Evolutionary conservation across 2,329 filamentous ascomycete species (phyloP).

Genomic region (Claviceps sp.): DNA sequence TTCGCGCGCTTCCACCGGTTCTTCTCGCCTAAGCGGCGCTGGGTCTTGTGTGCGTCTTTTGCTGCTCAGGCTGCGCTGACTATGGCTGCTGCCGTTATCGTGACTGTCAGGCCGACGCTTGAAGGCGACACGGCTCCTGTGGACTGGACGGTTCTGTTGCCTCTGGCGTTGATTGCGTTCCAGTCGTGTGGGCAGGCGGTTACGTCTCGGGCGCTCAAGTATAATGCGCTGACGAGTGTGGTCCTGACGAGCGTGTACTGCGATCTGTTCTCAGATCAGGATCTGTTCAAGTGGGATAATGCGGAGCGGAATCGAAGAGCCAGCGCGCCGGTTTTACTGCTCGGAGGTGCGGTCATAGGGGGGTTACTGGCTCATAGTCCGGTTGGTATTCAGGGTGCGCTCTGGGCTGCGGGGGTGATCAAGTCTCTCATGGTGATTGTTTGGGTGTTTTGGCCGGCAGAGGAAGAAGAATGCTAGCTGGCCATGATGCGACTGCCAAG

Average conservation of each 20-base stretch:
- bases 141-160: slow-evolving; percentile 48
- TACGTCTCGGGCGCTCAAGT: slow-evolving; percentile 55
- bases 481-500: not conserved
- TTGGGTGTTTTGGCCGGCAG: slow-evolving; percentile 49
- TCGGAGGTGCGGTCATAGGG: slow-evolving; percentile 36
- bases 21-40: slow-evolving; percentile 47
- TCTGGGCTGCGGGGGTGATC: slow-evolving; percentile 46
- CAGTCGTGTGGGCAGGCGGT: slow-evolving; percentile 69
- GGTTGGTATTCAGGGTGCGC: slow-evolving; percentile 35
- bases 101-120: slow-evolving; percentile 30
- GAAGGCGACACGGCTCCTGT: slow-evolving; percentile 26
- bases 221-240: slow-evolving; percentile 60
- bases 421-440: slow-evolving; percentile 42
- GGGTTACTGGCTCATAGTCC: slow-evolving; percentile 34
- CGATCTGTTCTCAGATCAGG: slow-evolving; percentile 57
- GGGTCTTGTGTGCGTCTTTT: slow-evolving; percentile 51
- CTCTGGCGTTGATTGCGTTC: slow-evolving; percentile 58
- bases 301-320: slow-evolving; percentile 36
- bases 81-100: slow-evolving; percentile 37
- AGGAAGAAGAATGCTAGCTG: slow-evolving; percentile 18
- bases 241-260: slow-evolving; percentile 74
- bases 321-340: slow-evolving; percentile 33
- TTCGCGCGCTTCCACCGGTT: slow-evolving; percentile 55
- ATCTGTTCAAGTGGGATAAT: slow-evolving; percentile 31
- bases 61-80: slow-evolving; percentile 36